Base-by-base conservation (phyloP, 805 yeast genomes). In the Diddensiella santjacobensis region DNA sequence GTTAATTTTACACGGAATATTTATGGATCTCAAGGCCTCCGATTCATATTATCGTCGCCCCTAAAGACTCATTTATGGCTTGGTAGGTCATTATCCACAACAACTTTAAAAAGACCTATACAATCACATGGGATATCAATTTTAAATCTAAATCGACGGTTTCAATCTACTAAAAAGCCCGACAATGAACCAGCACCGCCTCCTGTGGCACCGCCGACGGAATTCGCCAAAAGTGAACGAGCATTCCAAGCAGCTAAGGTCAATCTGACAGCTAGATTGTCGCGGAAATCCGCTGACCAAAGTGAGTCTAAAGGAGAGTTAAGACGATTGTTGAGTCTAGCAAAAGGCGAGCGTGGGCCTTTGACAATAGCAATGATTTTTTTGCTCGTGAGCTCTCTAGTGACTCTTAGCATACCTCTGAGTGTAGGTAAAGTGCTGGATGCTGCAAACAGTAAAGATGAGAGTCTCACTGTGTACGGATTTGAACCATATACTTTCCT, bases 341-440 rank as follows among this genome's bases (percentile, higher is more conserved):
- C 84, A 0, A 73, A 68, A 52, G 76, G 80, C 1, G 89, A 84
- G 60, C 60, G 73, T 3, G 68, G 69, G 47, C 75, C 83, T 2
- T 71, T 84, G 58, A 55, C 72, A 1, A 64, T 75, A 18, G 96
- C 96, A 0, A 68, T 90, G 35, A 55, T 74, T 0, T 75, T 87
- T 48, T 72, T 91, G 26, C 67, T 81, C 3, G 60, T 83, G 3
- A 80, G 96, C 0, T 85, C 96, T 1, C 78, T 88, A 1, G 84
- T 87, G 3, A 77, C 89, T 22, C 84, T 91, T 87, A 67, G 83
- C 10, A 71, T 91, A 38, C 98, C 98, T 4, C 70, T 83, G 40
- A 73, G 87, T 20, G 84, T 91, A 48, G 98, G 98, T 26, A 85
- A 85, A 59, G 81, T 90, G 42, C 75, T 91, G 18, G 98, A 90